These are phyloP conservation scores for Pichia sp. DNA, from an alignment of 1,139 yeast species.

Conservation along the genomic window DNA sequence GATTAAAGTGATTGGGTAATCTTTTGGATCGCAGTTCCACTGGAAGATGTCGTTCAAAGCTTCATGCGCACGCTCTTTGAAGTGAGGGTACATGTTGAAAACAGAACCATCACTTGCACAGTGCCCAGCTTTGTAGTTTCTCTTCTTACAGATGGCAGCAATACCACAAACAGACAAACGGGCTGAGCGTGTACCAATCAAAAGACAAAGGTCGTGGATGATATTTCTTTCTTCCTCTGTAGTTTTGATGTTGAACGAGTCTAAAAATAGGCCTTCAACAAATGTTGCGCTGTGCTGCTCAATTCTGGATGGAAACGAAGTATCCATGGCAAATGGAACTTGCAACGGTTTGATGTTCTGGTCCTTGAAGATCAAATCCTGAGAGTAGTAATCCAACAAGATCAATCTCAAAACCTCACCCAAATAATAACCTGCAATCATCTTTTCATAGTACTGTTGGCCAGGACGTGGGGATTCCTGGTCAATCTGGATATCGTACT, in stretches of 20 bases:
- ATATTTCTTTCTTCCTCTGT: constrained; percentile 77
- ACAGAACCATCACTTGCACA: constrained; percentile 98
- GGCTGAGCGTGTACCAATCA: constrained; percentile 89
- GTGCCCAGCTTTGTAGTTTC: constrained; percentile 67
- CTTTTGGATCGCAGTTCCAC: constrained; percentile 56
- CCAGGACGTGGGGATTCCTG: constrained; percentile 91
- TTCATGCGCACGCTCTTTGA: constrained; percentile 82
- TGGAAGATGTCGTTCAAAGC: constrained; percentile 87
- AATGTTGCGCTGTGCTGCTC: constrained; percentile 81
- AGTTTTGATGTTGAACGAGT: constrained; percentile 56
- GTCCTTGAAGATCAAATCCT: constrained; percentile 54
- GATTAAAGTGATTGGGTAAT: constrained; percentile 75
- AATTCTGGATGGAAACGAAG: constrained; percentile 79
- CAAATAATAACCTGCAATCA: constrained; percentile 94
- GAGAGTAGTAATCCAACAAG: constrained; percentile 64
- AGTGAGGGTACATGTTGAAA: constrained; percentile 86
- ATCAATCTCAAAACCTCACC: constrained; percentile 88
- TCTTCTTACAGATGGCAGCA: constrained; percentile 90
- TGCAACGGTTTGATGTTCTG: constrained; percentile 61
- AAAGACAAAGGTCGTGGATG: constrained; percentile 77
- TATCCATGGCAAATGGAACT: constrained; percentile 70
- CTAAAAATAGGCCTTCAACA: constrained; percentile 61
- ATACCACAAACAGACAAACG: constrained; percentile 92
- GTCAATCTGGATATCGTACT: constrained; percentile 78
- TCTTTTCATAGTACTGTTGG: constrained; percentile 93